Evolutionary conservation across 805 yeast species (phyloP), one percentile per base, ranked within the genome.

Genomic region (Hanseniaspora thailandica): DNA sequence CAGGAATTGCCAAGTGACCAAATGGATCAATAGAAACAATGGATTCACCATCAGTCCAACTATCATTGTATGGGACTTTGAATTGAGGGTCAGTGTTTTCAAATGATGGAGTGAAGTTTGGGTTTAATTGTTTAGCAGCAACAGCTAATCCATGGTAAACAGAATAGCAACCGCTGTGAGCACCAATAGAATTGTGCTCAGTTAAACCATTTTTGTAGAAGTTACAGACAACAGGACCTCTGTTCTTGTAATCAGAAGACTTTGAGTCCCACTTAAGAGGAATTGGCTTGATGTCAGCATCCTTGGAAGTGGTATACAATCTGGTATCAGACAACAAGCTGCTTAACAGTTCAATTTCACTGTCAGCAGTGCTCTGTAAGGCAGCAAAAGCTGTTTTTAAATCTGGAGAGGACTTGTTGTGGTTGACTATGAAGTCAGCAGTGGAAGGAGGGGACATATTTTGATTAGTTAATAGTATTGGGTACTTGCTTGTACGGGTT

Each of bases 11-110:
- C 56, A 79, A 64, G 59, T 80, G 86, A 25, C 85, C 86, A 60
- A 76, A 76, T 22, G 84, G 82, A 63, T 80, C 86, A 73, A 80
- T 66, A 1, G 84, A 72, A 23, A 78, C 84, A 57, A 80, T 80
- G 63, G 80, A 80, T 56, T 73, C 74, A 19, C 64, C 59, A 52
- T 72, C 76, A 45, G 69, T 69, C 86, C 86, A 80, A 57, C 75
- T 76, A 28, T 76, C 71, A 55, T 75, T 77, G 54, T 76, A 78
- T 9, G 75, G 73, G 57, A 80, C 69, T 25, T 74, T 61, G 52
- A 77, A 76, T 10, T 81, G 81, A 10, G 86, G 84, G 60, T 80
- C 76, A 30, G 84, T 74, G 62, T 80, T 78, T 44, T 82, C 75
- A 63, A 76, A 80, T 59, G 81, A 81, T 26, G 85, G 80, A 46